A percentile compares a stretch with the other conserved stretches of the same genome.
Conservation (phyloP, 2,329 filamentous ascomycete genomes). For the Xylariaceae sp. region DNA sequence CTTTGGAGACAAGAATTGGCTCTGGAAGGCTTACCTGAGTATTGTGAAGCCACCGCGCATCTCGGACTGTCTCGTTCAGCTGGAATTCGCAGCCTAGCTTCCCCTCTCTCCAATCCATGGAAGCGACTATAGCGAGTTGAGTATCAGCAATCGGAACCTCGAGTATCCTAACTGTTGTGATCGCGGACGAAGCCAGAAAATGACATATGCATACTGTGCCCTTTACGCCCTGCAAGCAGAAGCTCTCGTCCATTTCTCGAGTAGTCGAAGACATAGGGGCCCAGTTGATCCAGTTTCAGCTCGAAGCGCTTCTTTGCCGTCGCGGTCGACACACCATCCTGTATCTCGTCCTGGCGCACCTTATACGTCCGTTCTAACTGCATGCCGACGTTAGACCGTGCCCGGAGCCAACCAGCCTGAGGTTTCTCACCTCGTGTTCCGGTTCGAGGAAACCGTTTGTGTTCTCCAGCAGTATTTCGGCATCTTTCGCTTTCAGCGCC, state of each 20-base stretch:
- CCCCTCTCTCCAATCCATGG: constrained; percentile 91
- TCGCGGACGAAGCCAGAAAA: too few relatives aligned
- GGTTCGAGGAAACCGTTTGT: constrained; percentile 78
- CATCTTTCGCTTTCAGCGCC: constrained; percentile 79
- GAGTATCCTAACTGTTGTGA: too few relatives aligned
- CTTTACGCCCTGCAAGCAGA: constrained; percentile 80
- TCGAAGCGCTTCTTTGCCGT: constrained; percentile 92
- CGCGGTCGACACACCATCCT: constrained; percentile 64
- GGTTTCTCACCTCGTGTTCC: constrained; percentile 75
- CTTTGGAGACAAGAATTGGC: too few relatives aligned
- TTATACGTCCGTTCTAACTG: constrained; percentile 91
- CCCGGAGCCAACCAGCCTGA: too few relatives aligned
- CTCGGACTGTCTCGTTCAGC: constrained; percentile 80
- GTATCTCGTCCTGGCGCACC: constrained; percentile 82
- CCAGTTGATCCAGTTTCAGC: constrained; percentile 70
- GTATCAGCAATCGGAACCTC: too few relatives aligned
- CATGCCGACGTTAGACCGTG: too few relatives aligned
- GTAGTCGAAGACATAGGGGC: constrained; percentile 85
- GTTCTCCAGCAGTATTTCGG: constrained; percentile 89
- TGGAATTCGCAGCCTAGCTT: constrained; percentile 89
- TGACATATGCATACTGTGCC: constrained; percentile 58
- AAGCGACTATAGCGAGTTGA: constrained; percentile 57
- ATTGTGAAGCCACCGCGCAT: constrained; percentile 89
- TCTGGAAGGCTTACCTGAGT: constrained; percentile 29
- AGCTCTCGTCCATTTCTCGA: constrained; percentile 82